Base-by-base conservation (phyloP, 495 filamentous ascomycete species). In the Chaetomium cochliodes region DNA sequence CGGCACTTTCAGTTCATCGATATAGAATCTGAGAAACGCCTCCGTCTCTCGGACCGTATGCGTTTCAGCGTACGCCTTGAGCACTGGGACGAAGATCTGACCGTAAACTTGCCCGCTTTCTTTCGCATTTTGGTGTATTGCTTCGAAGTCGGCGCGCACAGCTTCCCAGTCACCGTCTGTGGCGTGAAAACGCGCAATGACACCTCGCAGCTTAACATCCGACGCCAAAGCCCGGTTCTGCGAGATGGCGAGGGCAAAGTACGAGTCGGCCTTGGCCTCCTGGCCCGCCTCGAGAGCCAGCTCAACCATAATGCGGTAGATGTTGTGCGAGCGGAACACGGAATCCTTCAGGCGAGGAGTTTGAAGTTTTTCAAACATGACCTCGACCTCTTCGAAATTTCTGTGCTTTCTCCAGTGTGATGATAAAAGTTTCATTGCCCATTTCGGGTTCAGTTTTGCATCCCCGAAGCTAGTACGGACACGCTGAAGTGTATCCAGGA, bases 81-180 rank as follows among this genome's bases (percentile, higher is more conserved):
- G 71, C 26, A 84, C 69, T 7, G 74, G 72, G 0, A 76, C 69
- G 59, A 85, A 82, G 13, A 69, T 72, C 22, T 65, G 44, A 30
- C 70, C 69, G 41, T 73, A 75, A 8, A 67, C 53, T n/a, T 70
- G 50, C 15, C 64, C 49, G 16, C 39, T 56, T 16, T 53, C 50
- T n/a, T 47, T n/a, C 42, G 52, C 62, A 2, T 69, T 22, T 8
- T 60, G 5, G 5, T 65, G 61, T 74, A 82, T 80, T 8, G 56
- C 63, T 25, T 62, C 62, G 42, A 84, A 80, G 9, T 66, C 47
- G 18, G 68, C 58, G 23, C 74, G 69, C 13, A 81, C 81, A 5
- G 65, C 74, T 12, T 70, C 68, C 82, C 82, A 85, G 39, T 84
- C 76, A n/a, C 75, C 77, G 18, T 67, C 63, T 62, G 70, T 73